Conservation (phyloP, 345 rosid species). For the Eutrema yunnanense region DNA sequence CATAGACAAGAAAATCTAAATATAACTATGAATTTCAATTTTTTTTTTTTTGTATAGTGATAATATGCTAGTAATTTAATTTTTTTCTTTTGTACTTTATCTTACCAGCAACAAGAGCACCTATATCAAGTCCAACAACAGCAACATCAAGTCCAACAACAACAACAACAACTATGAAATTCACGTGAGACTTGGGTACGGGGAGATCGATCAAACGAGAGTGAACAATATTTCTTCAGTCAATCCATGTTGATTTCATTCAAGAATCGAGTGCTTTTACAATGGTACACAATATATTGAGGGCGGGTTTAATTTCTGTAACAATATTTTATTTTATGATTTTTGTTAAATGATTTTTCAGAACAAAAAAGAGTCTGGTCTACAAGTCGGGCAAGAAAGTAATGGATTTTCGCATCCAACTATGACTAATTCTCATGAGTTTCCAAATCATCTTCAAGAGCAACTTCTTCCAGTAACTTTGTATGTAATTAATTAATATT, state of each 20-base stretch:
- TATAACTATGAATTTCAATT: not conserved
- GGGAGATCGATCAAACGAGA: not conserved
- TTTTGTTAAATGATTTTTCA: not conserved
- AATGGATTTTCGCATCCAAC: not conserved
- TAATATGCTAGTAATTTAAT: no score
- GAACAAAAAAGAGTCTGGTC: not conserved
- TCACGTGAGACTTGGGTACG: not conserved
- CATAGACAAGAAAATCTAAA: not conserved
- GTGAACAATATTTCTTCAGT: not conserved
- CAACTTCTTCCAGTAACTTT: not conserved
- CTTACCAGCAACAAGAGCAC: not conserved
- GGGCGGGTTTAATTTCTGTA: not conserved
- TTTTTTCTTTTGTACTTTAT: not conserved
- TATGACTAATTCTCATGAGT: not conserved
- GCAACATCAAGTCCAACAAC: not conserved
- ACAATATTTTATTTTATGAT: not conserved
- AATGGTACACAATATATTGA: not conserved
- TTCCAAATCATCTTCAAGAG: not conserved
- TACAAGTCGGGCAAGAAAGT: not conserved
- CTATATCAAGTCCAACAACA: not conserved
- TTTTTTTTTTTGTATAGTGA: no score
- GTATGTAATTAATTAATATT: not conserved
- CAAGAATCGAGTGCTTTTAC: not conserved
- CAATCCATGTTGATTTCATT: not conserved
- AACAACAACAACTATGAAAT: not conserved